Conservation (phyloP, 257 asterid species). For the Solanum paucissectum region DNA sequence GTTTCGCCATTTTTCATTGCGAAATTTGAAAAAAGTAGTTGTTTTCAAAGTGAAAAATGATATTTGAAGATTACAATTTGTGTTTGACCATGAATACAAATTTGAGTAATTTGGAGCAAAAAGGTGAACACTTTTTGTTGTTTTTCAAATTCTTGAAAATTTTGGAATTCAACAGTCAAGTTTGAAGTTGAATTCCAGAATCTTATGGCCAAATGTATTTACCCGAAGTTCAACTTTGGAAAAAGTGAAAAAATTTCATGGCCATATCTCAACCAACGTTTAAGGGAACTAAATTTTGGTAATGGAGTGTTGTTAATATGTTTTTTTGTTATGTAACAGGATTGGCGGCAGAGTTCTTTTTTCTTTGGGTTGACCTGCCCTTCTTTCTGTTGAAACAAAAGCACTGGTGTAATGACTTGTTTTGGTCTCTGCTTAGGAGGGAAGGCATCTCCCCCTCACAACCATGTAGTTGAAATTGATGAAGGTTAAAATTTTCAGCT, state of each 20-base stretch:
- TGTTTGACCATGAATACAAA: too few species aligned
- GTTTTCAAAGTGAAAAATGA: not conserved
- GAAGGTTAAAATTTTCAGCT: slow-evolving; percentile 34
- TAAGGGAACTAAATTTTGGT: not conserved
- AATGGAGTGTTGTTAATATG: not conserved
- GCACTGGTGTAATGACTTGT: slow-evolving; percentile 36
- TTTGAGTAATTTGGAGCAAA: too few species aligned
- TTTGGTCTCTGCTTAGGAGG: slow-evolving; percentile 28
- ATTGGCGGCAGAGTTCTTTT: not conserved
- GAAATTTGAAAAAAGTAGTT: not conserved
- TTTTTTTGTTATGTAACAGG: not conserved
- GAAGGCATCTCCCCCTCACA: slow-evolving; percentile 14
- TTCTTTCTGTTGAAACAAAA: not conserved
- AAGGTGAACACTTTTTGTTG: too few species aligned
- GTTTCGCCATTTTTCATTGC: not conserved
- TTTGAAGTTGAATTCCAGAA: too few species aligned
- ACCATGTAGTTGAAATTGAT: slow-evolving; percentile 23
- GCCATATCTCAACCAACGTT: not conserved
- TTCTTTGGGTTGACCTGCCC: not conserved
- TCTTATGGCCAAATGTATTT: too few species aligned
- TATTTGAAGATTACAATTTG: not conserved
- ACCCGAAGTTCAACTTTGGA: not conserved
- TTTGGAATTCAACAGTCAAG: too few species aligned
- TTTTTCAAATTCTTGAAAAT: too few species aligned
- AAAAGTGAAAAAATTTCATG: not conserved